Evolutionary conservation across 441 rosid genomes (phyloP).

Genomic region (Populus hybrid): DNA sequence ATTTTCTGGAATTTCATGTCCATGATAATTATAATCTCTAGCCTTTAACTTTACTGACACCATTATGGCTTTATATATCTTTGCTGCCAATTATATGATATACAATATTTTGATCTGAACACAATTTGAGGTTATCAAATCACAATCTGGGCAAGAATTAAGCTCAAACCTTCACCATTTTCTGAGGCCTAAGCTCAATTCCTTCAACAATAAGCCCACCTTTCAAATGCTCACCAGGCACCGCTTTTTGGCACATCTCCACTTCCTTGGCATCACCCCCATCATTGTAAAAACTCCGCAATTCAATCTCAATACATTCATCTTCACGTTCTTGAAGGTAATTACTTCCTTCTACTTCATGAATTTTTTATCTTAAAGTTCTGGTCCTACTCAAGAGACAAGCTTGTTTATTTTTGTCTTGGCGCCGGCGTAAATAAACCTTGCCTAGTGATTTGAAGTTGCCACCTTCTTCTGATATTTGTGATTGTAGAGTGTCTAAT

Average conservation of each 20-base stretch:
- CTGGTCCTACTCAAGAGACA: not conserved
- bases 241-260: slow-evolving; percentile 38
- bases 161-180: too few relatives aligned
- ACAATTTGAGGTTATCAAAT: not conserved
- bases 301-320: slow-evolving; percentile 53
- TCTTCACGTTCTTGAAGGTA: slow-evolving; percentile 28
- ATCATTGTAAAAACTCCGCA: slow-evolving; percentile 42
- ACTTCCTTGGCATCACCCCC: slow-evolving; percentile 26
- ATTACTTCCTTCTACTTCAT: slow-evolving; percentile 8
- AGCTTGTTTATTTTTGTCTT: not conserved
- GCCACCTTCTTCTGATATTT: slow-evolving; percentile 33
- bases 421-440: slow-evolving; percentile 21
- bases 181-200: slow-evolving; percentile 46
- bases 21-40: too few relatives aligned
- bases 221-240: slow-evolving; percentile 44
- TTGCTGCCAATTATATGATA: too few relatives aligned
- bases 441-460: slow-evolving; percentile 11
- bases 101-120: too few relatives aligned
- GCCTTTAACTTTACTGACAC: too few relatives aligned
- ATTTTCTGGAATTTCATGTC: too few relatives aligned
- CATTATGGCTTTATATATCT: too few relatives aligned
- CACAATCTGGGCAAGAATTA: not conserved
- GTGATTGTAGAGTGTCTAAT: slow-evolving; percentile 36
- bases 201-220: slow-evolving; percentile 58
- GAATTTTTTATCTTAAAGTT: slow-evolving; percentile 11